Percentiles rank a stretch among this genome's conserved stretches.
Evolutionary conservation across 2,329 filamentous ascomycete genomes (phyloP).

Genomic region (Teratosphaeria nubilosa): DNA sequence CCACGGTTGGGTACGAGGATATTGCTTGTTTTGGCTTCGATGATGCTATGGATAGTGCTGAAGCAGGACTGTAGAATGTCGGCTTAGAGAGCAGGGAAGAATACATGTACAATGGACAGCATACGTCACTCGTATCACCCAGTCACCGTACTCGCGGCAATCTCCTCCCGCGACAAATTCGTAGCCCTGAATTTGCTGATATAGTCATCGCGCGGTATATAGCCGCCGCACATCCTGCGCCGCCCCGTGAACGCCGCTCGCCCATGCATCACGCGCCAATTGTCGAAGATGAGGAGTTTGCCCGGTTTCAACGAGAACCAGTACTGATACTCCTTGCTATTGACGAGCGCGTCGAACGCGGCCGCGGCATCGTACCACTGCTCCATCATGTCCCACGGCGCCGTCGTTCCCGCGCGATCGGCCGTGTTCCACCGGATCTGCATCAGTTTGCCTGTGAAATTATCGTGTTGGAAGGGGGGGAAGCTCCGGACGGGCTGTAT

Average conservation of each 20-base stretch:
- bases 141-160: constrained; percentile 22
- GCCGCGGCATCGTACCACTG: constrained; percentile 70
- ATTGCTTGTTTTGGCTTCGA: no score
- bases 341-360: constrained; percentile 62
- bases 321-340: constrained; percentile 55
- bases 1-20: no score
- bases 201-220: constrained; percentile 75
- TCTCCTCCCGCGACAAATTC: constrained; percentile 41
- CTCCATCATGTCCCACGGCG: constrained; percentile 35
- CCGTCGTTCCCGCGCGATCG: constrained; percentile 62
- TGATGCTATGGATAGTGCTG: no score
- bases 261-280: constrained; percentile 89
- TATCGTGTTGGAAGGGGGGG: constrained; percentile 59
- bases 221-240: constrained; percentile 81
- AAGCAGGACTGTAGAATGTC: no score
- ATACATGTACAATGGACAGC: no score
- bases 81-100: no score
- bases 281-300: constrained; percentile 76
- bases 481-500: constrained; percentile 62
- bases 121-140: constrained; percentile 12
- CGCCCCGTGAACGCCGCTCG: constrained; percentile 72
- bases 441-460: constrained; percentile 34
- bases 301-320: constrained; percentile 77
- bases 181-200: constrained; percentile 65
- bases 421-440: constrained; percentile 90